Conservation (phyloP, 2,329 filamentous ascomycete species). For the Trichoderma atroviride region DNA sequence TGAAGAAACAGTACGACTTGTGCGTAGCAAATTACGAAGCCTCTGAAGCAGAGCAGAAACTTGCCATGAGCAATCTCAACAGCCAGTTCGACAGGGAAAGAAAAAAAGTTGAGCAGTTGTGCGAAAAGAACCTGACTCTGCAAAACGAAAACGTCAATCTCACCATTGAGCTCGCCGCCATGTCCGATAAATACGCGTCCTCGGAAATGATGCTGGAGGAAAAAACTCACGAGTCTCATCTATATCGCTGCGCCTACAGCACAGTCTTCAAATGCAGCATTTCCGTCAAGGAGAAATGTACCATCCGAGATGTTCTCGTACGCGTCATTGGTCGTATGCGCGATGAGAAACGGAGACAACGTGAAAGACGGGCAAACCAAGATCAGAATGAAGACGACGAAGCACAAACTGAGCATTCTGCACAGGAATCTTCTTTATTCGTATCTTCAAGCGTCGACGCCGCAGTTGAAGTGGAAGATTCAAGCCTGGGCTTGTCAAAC, state of each 20-base stretch:
- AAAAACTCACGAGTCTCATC: slow-evolving; percentile 1
- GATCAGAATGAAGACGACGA: not conserved
- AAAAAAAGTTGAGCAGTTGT: not conserved
- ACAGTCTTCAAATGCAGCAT: slow-evolving; percentile 6
- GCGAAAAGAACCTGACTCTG: not conserved
- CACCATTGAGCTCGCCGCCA: not conserved
- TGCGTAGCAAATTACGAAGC: no score
- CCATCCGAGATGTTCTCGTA: not conserved
- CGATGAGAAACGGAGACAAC: not conserved
- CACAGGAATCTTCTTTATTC: not conserved
- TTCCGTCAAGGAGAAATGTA: not conserved
- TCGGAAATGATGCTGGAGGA: not conserved
- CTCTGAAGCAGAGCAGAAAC: no score
- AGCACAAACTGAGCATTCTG: not conserved
- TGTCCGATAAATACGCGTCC: not conserved
- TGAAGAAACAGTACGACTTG: no score
- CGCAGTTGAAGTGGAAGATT: not conserved
- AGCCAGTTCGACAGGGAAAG: not conserved
- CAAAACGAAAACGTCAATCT: not conserved
- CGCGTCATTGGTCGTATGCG: not conserved
- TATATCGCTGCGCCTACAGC: slow-evolving; percentile 18
- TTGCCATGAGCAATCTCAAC: no score
- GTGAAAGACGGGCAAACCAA: no score
- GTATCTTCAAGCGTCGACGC: not conserved
- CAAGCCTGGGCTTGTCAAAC: not conserved